Conservation (phyloP, 2,329 filamentous ascomycete genomes). For the Mariannaea sp. region DNA sequence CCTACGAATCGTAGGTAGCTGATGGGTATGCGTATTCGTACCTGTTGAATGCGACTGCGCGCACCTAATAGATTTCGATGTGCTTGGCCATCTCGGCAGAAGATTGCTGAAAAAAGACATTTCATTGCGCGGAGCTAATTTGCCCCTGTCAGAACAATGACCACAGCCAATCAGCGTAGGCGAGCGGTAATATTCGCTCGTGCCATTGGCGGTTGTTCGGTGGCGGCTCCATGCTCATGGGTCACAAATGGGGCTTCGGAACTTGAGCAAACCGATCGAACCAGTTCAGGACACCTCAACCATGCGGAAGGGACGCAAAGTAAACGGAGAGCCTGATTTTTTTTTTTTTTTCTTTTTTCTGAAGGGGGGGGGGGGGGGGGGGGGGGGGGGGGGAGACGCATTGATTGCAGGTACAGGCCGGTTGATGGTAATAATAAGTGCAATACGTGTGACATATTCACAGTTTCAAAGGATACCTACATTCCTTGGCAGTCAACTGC, state of each 20-base stretch:
- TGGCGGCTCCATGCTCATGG: constrained; percentile 7
- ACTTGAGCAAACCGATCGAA: constrained; percentile 35
- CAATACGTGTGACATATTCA: too few relatives aligned
- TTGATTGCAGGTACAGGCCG: too few relatives aligned
- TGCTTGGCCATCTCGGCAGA: constrained; percentile 11
- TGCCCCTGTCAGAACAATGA: constrained; percentile 7
- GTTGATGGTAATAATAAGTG: too few relatives aligned
- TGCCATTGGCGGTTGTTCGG: constrained; percentile 36
- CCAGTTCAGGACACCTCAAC: constrained; percentile 19
- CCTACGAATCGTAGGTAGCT: too few relatives aligned
- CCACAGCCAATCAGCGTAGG: constrained; percentile 34
- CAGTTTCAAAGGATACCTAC: too few relatives aligned
- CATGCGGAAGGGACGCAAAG: neutral
- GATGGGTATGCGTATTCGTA: constrained; percentile 33
- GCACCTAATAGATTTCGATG: neutral
- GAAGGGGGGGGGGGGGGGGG: too few relatives aligned
- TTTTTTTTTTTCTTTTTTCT: too few relatives aligned
- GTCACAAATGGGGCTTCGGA: constrained; percentile 27
- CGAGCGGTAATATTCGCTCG: constrained; percentile 37
- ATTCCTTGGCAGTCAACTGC: too few relatives aligned
- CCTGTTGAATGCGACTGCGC: constrained; percentile 17
- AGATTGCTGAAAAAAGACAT: constrained; percentile 14
- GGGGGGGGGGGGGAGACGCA: too few relatives aligned
- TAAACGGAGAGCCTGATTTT: too few relatives aligned
- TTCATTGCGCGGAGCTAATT: constrained; percentile 1